phyloP scores from a whole-genome alignment of 345 rosid species.

The Citrus reticulata region DNA sequence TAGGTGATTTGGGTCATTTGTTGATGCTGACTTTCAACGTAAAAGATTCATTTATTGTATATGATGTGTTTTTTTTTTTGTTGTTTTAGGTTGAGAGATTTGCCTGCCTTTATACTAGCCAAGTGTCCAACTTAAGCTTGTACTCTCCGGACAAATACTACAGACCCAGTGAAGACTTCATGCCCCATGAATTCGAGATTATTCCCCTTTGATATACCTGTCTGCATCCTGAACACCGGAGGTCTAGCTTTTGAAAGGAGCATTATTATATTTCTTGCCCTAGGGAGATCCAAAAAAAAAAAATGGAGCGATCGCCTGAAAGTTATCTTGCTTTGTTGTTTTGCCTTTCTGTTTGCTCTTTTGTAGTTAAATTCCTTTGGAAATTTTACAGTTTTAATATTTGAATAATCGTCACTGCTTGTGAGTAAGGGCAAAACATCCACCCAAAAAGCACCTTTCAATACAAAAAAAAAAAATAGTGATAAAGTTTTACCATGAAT shows the following conservation, averaged over 20 bases:
- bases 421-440: background rate
- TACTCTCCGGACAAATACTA: slow-evolving; percentile 94
- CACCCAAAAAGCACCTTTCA: background rate
- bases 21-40: background rate
- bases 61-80: background rate
- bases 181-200: slow-evolving; percentile 91
- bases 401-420: background rate
- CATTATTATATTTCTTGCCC: background rate
- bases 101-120: slow-evolving; percentile 94
- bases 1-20: background rate
- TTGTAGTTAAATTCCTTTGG: background rate
- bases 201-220: slow-evolving; percentile 44
- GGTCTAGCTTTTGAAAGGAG: background rate
- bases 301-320: background rate
- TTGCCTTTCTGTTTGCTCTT: background rate
- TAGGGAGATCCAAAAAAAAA: background rate
- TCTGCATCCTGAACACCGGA: background rate
- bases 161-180: slow-evolving; percentile 87
- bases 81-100: slow-evolving; percentile 89
- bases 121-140: slow-evolving; percentile 81
- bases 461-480: background rate
- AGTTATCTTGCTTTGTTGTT: background rate
- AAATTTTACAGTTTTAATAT: background rate
- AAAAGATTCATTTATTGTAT: background rate
- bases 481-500: no score